Conservation (phyloP, 2,329 filamentous ascomycete species). For the Penicillium sp. region DNA sequence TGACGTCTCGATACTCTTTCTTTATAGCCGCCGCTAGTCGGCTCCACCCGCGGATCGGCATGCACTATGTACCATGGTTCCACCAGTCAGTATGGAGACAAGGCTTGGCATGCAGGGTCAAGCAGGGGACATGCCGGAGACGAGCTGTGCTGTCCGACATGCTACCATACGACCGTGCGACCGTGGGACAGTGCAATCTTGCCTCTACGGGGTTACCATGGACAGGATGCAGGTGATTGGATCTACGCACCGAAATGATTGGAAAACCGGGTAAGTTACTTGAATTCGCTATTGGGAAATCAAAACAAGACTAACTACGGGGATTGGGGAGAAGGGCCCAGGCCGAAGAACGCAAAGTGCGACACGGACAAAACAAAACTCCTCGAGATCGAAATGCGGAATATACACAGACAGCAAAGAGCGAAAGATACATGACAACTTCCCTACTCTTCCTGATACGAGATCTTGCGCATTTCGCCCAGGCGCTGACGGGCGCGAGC, state of each 20-base stretch:
- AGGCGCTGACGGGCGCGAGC: slow-evolving; percentile 74
- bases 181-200: not conserved
- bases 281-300: slow-evolving; percentile 10
- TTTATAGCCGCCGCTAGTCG: not conserved
- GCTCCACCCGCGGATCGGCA: not conserved
- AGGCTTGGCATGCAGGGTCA: slow-evolving; percentile 1
- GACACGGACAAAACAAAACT: not conserved
- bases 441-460: slow-evolving; percentile 72
- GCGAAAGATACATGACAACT: not conserved
- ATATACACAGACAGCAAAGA: slow-evolving; percentile 4
- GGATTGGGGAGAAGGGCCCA: not conserved
- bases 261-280: not conserved
- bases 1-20: slow-evolving; percentile 10
- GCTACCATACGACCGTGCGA: not conserved
- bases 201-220: not conserved
- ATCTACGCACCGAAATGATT: not conserved
- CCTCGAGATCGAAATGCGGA: not conserved
- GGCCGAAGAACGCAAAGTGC: not conserved
- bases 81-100: not conserved
- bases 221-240: not conserved
- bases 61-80: not conserved
- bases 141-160: not conserved
- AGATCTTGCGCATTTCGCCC: slow-evolving; percentile 98
- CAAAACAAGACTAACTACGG: slow-evolving; percentile 5
- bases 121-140: not conserved